Percentiles rank a stretch among this genome's conserved stretches.
Evolutionary conservation across 1,284 basidiomycete genomes (phyloP).

Genomic region (Fistulina hepatica): DNA sequence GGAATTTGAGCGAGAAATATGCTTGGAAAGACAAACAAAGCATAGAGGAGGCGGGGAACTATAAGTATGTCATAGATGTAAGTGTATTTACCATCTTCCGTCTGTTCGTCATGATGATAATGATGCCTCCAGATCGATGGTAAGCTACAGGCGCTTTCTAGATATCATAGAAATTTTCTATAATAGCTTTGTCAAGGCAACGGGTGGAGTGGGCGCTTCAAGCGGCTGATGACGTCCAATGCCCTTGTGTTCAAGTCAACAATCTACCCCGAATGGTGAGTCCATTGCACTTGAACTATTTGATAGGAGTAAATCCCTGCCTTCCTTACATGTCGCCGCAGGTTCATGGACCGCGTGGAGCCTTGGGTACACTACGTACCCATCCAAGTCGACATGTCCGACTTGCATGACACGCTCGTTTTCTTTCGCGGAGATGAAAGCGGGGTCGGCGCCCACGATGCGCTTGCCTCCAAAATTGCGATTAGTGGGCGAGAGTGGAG

Average conservation of each 20-base stretch:
- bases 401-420: conserved; percentile 43
- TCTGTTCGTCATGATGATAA: no score
- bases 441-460: conserved; percentile 37
- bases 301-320: conserved; percentile 13
- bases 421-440: conserved; percentile 43
- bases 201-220: conserved; percentile 62
- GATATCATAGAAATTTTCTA: conserved; percentile 2
- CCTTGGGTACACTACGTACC: conserved; percentile 56
- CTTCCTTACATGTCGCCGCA: conserved; percentile 8
- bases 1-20: conserved; percentile 31
- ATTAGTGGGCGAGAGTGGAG: conserved; percentile 45
- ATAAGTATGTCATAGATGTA: conserved; percentile 53
- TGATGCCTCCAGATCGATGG: no score
- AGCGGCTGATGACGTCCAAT: conserved; percentile 50
- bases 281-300: neutral
- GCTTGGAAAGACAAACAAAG: conserved; percentile 21
- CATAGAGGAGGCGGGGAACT: conserved; percentile 31
- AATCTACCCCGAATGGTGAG: conserved; percentile 54
- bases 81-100: conserved; percentile 15
- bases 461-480: conserved; percentile 42
- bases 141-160: no score
- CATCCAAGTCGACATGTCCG: conserved; percentile 40
- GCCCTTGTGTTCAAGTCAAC: conserved; percentile 55
- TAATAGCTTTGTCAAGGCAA: conserved; percentile 38
- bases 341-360: conserved; percentile 32